Base-by-base conservation (phyloP, 768 basidiomycete genomes). In the Calocybe indica region DNA sequence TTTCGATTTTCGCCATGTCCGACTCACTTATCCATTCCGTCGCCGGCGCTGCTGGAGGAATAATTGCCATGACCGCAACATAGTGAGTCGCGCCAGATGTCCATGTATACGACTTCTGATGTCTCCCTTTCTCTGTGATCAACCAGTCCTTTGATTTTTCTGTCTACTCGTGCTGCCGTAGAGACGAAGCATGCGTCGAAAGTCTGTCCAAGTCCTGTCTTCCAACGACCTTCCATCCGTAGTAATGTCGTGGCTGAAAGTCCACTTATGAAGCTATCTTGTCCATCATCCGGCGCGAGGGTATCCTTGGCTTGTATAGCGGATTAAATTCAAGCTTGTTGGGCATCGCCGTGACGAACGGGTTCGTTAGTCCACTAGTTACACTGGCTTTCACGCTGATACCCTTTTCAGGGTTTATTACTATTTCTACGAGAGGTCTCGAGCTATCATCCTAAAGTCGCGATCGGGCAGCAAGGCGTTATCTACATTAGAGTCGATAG, bases 81-180 rank as follows among this genome's bases (percentile, higher is more conserved):
- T 91, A 91, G 92, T 87, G 54, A 65, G 85, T 62, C 43, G 52
- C 13, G 38, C 40, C 46, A 6, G 33, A 22, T 29, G 38, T 38
- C 39, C 29, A 29, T 47, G 44, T 48, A 40, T 36, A 36, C 33
- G 48, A 45, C 45, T 29, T 56, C 29, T 14, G n/a, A 38, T 40
- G 35, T 9, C 47, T 48, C 40, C 22, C 22, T 22, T 22, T 4
- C 22, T 1, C 22, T 22, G 22, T 22, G 22, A 4, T 4, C 22
- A 4, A 12, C 38, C 49, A 96, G 92, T 60, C 96, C 96, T 6
- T 76, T 99, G 33, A 83, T 96, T 50, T 88, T 92, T 62, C 68
- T 98, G 37, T 94, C 91, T 6, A 98, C 95, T 1, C 80, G 94
- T 42, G 91, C 92, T 3, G 95, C 94, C 6, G 91, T 98, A 4